Percentiles rank a stretch among this genome's conserved stretches.
phyloP scores from a whole-genome alignment of 805 yeast species.

The Starmerella potacharoeniae region DNA sequence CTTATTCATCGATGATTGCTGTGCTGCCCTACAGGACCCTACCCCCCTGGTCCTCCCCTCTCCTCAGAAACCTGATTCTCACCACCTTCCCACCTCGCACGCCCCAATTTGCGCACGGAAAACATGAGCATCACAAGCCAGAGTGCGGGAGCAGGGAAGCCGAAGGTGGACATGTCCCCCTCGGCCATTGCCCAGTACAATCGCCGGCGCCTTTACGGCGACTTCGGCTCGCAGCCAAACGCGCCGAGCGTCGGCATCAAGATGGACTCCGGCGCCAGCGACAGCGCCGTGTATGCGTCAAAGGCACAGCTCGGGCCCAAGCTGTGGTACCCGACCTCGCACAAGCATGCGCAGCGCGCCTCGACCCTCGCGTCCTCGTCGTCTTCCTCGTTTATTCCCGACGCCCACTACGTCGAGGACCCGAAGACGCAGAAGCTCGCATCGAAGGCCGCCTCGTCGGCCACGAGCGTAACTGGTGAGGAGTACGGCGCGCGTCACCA shows the following conservation, averaged over 20 bases:
- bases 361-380: conserved; percentile 28
- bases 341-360: conserved; percentile 29
- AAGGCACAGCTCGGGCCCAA: conserved; percentile 26
- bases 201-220: conserved; percentile 28
- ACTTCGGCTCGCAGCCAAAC: conserved; percentile 28
- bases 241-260: conserved; percentile 31
- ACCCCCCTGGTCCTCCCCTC: background rate
- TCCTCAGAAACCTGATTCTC: background rate
- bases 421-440: conserved; percentile 19
- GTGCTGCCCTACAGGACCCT: conserved; percentile 7
- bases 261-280: conserved; percentile 22
- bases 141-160: conserved; percentile 10
- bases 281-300: conserved; percentile 29
- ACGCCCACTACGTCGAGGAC: conserved; percentile 14
- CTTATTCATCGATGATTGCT: conserved; percentile 7
- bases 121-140: conserved; percentile 14
- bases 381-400: conserved; percentile 25
- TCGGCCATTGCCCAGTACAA: conserved; percentile 29
- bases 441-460: conserved; percentile 28
- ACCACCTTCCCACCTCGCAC: background rate
- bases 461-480: conserved; percentile 25
- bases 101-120: background rate
- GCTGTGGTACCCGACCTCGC: conserved; percentile 28
- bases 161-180: conserved; percentile 11
- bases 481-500: conserved; percentile 27